Evolutionary conservation across 495 filamentous ascomycete genomes (phyloP), one percentile per base, ranked within the genome.

Genomic region (Daldinia childiae): DNA sequence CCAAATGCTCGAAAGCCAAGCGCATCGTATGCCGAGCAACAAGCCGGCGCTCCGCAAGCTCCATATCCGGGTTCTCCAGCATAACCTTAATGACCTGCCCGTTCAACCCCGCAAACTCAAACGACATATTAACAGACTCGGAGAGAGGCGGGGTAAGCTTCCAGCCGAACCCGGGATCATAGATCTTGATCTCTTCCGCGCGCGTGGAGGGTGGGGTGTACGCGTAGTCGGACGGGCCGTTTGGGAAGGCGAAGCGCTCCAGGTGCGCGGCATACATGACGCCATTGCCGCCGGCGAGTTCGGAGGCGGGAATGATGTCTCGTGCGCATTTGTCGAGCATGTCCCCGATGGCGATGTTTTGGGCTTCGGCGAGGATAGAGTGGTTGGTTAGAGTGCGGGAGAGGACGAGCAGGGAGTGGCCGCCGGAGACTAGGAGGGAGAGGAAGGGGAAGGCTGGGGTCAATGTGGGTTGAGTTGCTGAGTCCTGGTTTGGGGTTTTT

Each of bases 391-490:
- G 76, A 2, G 82, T 83, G 19, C 78, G 78, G 12, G 93, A 95
- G 57, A 90, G 87, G 2, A 97, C 84, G 3, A 99, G 87, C 64
- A 95, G 88, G 9, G 94, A 93, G 83, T 99, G 95, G 3, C 95
- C 95, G 17, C 95, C 95, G 0, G 93, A 97, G 48, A 93, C 92
- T n/a, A 99, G 88, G 19, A 98, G 83, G 0, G 92, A 93, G 48
- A 97, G 83, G 79, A 96, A 98, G 29, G 95, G 95, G 74, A 95
- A 96, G 6, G 77, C 59, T 32, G 27, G 27, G 0, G 27, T 6
- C 3, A 27, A n/a, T n/a, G n/a, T n/a, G 26, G 26, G 26, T 27
- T 27, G 26, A 27, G 26, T n/a, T n/a, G n/a, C n/a, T n/a, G n/a
- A n/a, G n/a, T n/a, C n/a, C n/a, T n/a, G n/a, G n/a, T n/a, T n/a